phyloP scores from a whole-genome alignment of 495 filamentous ascomycete species.

The Talaromyces proteolyticus region DNA sequence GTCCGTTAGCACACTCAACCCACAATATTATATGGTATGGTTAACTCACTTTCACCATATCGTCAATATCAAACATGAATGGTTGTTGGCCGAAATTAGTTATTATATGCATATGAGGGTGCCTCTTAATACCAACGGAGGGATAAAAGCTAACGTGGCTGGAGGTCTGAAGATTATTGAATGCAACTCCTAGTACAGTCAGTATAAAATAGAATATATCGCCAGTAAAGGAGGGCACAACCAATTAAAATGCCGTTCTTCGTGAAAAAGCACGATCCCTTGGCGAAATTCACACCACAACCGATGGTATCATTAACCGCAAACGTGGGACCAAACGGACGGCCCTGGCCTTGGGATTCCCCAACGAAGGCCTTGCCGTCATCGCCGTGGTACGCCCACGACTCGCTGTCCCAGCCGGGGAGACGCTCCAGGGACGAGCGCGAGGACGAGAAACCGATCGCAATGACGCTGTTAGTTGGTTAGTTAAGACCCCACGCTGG shows the following conservation, averaged over 20 bases:
- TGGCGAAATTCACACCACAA: slow-evolving; percentile 90
- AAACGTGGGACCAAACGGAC: slow-evolving; percentile 71
- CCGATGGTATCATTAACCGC: slow-evolving; percentile 75
- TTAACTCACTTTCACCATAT: slow-evolving; percentile 63
- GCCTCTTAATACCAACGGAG: slow-evolving; percentile 87
- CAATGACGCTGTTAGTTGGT: slow-evolving; percentile 60
- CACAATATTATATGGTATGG: background rate
- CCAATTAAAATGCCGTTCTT: slow-evolving; percentile 82
- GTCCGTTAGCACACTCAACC: background rate
- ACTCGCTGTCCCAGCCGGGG: slow-evolving; percentile 92
- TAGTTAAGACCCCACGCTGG: slow-evolving; percentile 10
- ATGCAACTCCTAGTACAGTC: slow-evolving; percentile 63
- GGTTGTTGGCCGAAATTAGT: slow-evolving; percentile 89
- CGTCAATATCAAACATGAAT: slow-evolving; percentile 92
- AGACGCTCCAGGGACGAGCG: slow-evolving; percentile 74
- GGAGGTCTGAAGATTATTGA: slow-evolving; percentile 54
- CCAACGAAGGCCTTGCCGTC: slow-evolving; percentile 84
- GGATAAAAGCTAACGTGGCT: slow-evolving; percentile 70
- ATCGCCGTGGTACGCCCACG: slow-evolving; percentile 97
- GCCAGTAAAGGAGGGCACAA: slow-evolving; percentile 29
- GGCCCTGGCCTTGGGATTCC: slow-evolving; percentile 58
- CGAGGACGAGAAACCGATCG: slow-evolving; percentile 76
- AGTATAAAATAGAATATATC: background rate
- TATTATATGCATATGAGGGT: slow-evolving; percentile 68
- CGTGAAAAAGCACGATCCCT: slow-evolving; percentile 85